Evolutionary conservation across 768 basidiomycete genomes (phyloP).

Genomic region (Agaricus sinodeliciosus): DNA sequence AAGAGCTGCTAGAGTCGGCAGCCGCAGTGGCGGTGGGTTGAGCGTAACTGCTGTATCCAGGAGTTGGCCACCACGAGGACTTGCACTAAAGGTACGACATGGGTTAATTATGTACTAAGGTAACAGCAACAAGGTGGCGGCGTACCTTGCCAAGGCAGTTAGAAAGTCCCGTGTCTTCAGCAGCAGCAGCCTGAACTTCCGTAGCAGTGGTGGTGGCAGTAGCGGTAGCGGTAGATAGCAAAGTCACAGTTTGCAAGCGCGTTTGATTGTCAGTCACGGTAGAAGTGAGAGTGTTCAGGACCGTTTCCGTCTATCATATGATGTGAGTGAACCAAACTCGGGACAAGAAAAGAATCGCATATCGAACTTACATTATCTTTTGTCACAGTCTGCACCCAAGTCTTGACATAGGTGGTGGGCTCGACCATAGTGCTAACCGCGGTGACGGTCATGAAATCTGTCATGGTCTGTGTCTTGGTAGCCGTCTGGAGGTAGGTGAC

Average conservation of each 20-base stretch:
- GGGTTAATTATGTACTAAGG: constrained; percentile 11
- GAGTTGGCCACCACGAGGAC: constrained; percentile 42
- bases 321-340: constrained; percentile 3
- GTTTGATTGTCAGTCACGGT: constrained; percentile 45
- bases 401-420: constrained; percentile 53
- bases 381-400: constrained; percentile 49
- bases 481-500: constrained; percentile 51
- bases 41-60: constrained; percentile 46
- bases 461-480: constrained; percentile 49
- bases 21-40: not conserved
- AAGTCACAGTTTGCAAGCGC: constrained; percentile 42
- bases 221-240: constrained; percentile 40
- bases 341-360: too few species aligned
- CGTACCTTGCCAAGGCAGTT: constrained; percentile 44
- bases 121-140: constrained; percentile 9
- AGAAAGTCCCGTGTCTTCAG: constrained; percentile 40
- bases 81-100: constrained; percentile 40
- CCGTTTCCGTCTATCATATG: constrained; percentile 44
- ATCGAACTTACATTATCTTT: constrained; percentile 44
- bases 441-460: constrained; percentile 48
- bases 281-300: constrained; percentile 49
- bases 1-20: not conserved
- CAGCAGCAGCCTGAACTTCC: constrained; percentile 25
- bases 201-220: constrained; percentile 29
- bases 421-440: constrained; percentile 42